These are phyloP conservation scores for Gastroboletus turbinatus DNA, from an alignment of 1,284 basidiomycete species.

Conservation along the genomic window DNA sequence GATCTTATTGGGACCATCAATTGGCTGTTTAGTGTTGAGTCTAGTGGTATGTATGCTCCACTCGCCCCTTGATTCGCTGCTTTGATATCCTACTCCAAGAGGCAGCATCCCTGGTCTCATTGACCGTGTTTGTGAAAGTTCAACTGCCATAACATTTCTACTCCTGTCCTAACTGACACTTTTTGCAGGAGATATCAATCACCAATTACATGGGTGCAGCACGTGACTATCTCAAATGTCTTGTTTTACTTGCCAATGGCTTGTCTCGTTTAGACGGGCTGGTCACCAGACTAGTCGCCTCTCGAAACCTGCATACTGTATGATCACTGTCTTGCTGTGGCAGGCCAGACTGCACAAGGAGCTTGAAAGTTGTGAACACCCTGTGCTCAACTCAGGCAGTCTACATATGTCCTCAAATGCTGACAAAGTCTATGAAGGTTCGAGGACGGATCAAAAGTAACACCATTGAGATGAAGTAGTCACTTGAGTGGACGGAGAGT, in stretches of 20 bases:
- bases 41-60: constrained; percentile 58
- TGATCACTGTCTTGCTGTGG: too few species aligned
- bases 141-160: background rate
- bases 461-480: too few species aligned
- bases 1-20: constrained; percentile 74
- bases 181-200: constrained; percentile 69
- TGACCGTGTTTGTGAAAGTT: constrained; percentile 39
- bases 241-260: constrained; percentile 71
- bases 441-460: too few species aligned
- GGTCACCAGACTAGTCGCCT: too few species aligned
- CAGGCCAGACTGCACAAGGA: too few species aligned
- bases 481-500: too few species aligned
- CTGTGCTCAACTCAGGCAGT: too few species aligned
- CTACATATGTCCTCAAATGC: too few species aligned
- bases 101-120: constrained; percentile 44
- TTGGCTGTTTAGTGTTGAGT: constrained; percentile 81
- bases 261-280: too few species aligned
- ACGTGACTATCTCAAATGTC: constrained; percentile 81
- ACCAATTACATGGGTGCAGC: constrained; percentile 86
- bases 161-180: background rate
- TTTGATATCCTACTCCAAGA: constrained; percentile 54
- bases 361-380: too few species aligned
- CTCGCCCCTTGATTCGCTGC: constrained; percentile 63
- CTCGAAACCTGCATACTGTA: too few species aligned
- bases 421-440: too few species aligned